Base-by-base conservation (phyloP, 768 basidiomycete species). In the Russula brevipes region DNA sequence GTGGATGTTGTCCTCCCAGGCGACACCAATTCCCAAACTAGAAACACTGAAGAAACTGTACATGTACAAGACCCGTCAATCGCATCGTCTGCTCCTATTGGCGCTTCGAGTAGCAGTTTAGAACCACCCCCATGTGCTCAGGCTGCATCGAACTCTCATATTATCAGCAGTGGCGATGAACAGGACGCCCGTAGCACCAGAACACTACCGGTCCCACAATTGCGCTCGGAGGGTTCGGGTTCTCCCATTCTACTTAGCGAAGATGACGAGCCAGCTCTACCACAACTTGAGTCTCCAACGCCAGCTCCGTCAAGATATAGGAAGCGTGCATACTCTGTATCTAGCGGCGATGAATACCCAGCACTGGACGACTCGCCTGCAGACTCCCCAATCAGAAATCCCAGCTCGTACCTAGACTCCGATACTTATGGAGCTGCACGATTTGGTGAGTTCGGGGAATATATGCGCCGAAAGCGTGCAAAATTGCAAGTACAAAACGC, bases 381-480 rank as follows among this genome's bases (percentile, higher is more conserved):
- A 33, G 39, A 49, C 35, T 51, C 61, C 5, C 62, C 39, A 24
- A 50, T 38, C 42, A 24, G 24, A 31, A 11, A 9, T 17, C 35
- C 35, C 24, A 35, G 33, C 33, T 60, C 65, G 4, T 72, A 73
- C 54, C 5, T 59, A 17, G 65, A 59, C 44, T 33, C 65, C 12
- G 51, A 79, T 30, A 80, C 83, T 9, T 97, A 95, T 71, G 91
- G 88, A 0, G 83, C 89, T 3, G 83, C 88, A 36, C 82, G 78
- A 41, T 98, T 95, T 72, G 94, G 91, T 14, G 84, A 83, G 1
- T 91, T 85, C 65, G 90, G 89, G 0, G 87, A 94, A 70, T 98
- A 97, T 71, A 93, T 97, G 91, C 74, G 80, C 2, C 80, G 94
- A 63, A 98, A 98, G 75, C 84, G 96, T 2, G 87, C 89, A 36